phyloP scores from a whole-genome alignment of 345 rosid genomes.

The Citrus maxima region DNA sequence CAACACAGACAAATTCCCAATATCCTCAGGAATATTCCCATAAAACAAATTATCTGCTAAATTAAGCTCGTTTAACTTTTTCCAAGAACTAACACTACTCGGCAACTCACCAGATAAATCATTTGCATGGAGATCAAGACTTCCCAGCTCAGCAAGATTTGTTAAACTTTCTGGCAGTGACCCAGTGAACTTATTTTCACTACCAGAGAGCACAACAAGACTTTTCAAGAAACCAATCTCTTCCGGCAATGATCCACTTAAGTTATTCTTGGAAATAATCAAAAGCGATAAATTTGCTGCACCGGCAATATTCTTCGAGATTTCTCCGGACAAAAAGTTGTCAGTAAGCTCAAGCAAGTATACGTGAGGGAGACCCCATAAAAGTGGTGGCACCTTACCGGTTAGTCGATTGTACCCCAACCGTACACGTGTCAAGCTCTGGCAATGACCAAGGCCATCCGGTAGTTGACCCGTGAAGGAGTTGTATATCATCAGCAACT shows the following conservation, averaged over 20 bases:
- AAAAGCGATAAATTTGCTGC: slow-evolving; percentile 69
- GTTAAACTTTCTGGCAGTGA: slow-evolving; percentile 60
- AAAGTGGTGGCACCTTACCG: slow-evolving; percentile 64
- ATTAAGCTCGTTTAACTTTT: slow-evolving; percentile 79
- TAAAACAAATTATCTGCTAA: slow-evolving; percentile 58
- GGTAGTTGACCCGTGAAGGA: slow-evolving; percentile 70
- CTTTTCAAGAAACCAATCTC: slow-evolving; percentile 64
- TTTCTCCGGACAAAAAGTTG: slow-evolving; percentile 65
- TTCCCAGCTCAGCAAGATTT: slow-evolving; percentile 54
- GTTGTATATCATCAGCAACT: slow-evolving; percentile 63
- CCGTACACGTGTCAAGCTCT: slow-evolving; percentile 71
- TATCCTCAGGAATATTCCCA: slow-evolving; percentile 63
- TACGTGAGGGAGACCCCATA: slow-evolving; percentile 93
- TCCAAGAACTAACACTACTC: slow-evolving; percentile 52
- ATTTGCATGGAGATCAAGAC: slow-evolving; percentile 74
- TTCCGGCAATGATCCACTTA: slow-evolving; percentile 67
- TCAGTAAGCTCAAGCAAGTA: slow-evolving; percentile 61
- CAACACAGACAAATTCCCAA: slow-evolving; percentile 69
- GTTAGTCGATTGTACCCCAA: slow-evolving; percentile 65
- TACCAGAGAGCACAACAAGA: slow-evolving; percentile 54
- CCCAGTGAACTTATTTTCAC: slow-evolving; percentile 63
- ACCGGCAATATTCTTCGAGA: slow-evolving; percentile 52
- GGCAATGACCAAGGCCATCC: slow-evolving; percentile 50
- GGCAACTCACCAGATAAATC: slow-evolving; percentile 71
- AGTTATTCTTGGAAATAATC: slow-evolving; percentile 57